These are phyloP conservation scores for Cryphonectria naterciae DNA, from an alignment of 2,329 filamentous ascomycete genomes.

Conservation along the genomic window DNA sequence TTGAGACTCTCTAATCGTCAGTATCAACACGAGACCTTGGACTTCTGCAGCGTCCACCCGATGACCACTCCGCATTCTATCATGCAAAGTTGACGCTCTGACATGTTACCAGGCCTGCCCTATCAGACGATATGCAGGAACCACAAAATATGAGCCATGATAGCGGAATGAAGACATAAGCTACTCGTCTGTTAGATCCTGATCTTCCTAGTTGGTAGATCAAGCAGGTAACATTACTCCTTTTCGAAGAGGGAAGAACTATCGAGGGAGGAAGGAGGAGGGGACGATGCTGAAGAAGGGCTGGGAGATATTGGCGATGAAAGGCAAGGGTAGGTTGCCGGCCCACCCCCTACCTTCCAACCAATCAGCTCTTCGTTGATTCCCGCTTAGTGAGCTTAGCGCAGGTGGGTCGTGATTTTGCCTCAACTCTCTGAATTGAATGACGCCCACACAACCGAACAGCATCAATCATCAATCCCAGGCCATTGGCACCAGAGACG, in stretches of 20 bases:
- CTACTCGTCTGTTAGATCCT: background rate
- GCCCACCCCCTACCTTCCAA: background rate
- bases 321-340: background rate
- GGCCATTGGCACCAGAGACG: conserved; percentile 39
- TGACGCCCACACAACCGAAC: conserved; percentile 24
- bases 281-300: background rate
- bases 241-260: background rate
- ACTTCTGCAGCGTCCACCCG: background rate
- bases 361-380: conserved; percentile 11
- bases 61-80: background rate
- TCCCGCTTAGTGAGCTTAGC: conserved; percentile 15
- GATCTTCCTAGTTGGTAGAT: background rate
- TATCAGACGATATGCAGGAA: background rate
- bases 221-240: no score
- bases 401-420: conserved; percentile 15
- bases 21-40: background rate
- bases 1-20: background rate
- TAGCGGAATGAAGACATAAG: background rate
- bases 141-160: background rate
- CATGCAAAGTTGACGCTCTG: background rate
- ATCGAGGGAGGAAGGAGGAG: background rate
- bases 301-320: background rate
- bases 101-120: background rate
- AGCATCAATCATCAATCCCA: conserved; percentile 15
- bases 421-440: conserved; percentile 13